Evolutionary conservation across 257 asterid genomes (phyloP).

Genomic region (Lycium ferocissimum): DNA sequence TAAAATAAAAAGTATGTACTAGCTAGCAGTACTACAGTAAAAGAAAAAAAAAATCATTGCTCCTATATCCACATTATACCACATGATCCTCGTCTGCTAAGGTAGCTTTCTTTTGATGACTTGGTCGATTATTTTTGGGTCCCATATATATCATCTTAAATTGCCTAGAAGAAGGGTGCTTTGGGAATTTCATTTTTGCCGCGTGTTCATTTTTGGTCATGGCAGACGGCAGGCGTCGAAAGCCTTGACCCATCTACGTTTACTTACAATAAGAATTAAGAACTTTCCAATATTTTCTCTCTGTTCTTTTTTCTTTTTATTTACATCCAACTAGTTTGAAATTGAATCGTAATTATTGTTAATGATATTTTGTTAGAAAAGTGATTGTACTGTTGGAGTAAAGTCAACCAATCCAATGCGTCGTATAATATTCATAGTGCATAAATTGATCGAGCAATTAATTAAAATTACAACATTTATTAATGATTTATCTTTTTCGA

Average conservation of each 20-base stretch:
- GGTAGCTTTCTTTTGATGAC: not conserved
- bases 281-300: constrained; percentile 1
- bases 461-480: no score
- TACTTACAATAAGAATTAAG: constrained; percentile 19
- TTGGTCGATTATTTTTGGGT: not conserved
- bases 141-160: not conserved
- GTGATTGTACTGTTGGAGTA: not conserved
- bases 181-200: constrained; percentile 25
- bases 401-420: not conserved
- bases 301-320: not conserved
- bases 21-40: no score
- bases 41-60: not conserved
- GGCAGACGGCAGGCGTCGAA: constrained; percentile 45
- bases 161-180: constrained; percentile 33
- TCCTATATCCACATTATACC: not conserved
- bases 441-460: no score
- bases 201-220: constrained; percentile 23
- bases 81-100: not conserved
- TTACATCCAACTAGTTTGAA: not conserved
- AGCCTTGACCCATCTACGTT: constrained; percentile 33
- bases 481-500: no score
- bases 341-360: not conserved
- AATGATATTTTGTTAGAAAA: not conserved
- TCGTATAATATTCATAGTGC: no score
- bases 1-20: no score